Evolutionary conservation across 2,329 filamentous ascomycete species (phyloP), one percentile per base, ranked within the genome.

Genomic region (Diaporthe ilicicola): DNA sequence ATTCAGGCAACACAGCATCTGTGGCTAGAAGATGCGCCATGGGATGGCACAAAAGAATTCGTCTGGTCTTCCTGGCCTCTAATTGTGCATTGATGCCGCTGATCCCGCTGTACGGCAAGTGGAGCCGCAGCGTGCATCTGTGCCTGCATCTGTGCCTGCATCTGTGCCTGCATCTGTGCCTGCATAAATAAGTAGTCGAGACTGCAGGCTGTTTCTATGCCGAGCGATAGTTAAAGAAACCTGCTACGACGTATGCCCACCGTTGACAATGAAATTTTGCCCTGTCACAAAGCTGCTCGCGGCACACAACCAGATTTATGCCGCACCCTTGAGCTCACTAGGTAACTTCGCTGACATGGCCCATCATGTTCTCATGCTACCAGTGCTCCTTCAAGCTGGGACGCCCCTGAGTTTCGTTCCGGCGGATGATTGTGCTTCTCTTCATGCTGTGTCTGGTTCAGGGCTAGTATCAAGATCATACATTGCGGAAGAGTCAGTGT

Each of bases 331-430:
- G 77, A 91, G 91, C 75, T 91, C 89, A 55, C 85, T 83, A n/a
- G n/a, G n/a, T n/a, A 0, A 89, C 86, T 32, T 81, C 80, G 32
- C 88, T 89, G 39, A 91, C 81, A 24, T 89, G 83, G 2, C 86
- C 90, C 74, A 94, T 84, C 92, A 94, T 94, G 77, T 93, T 94
- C 81, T 93, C 89, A 69, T 84, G 88, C 67, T 91, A 88, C 92
- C 92, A 94, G 68, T 88, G 86, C 64, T 82, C 79, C 67, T 78
- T 79, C 46, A 86, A 80, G 44, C 91, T 90, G 0, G 92, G 24
- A 89, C 91, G 74, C 92, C 86, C 73, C 90, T 84, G 75, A 94
- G 93, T 56, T 93, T 85, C 75, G 89, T 87, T n/a, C n/a, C n/a
- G n/a, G n/a, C n/a, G n/a, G n/a, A n/a, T 34, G 32, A 79, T 74